These are phyloP conservation scores for Aspergillus diversus DNA, from an alignment of 495 filamentous ascomycete genomes.

Conservation along the genomic window DNA sequence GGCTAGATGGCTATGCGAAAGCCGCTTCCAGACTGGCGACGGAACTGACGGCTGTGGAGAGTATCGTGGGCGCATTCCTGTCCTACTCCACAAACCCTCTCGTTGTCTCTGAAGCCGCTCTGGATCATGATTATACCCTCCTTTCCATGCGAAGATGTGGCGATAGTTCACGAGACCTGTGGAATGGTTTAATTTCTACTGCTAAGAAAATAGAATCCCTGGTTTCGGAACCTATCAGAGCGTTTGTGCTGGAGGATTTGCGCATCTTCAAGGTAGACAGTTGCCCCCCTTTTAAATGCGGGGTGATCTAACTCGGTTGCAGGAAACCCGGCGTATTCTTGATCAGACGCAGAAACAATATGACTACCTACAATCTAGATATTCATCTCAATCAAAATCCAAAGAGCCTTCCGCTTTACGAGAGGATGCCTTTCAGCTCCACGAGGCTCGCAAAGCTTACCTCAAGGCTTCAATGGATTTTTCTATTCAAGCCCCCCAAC, in stretches of 20 bases:
- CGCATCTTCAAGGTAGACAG: slow-evolving; percentile 61
- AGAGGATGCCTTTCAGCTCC: slow-evolving; percentile 95
- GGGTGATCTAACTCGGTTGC: slow-evolving; percentile 42
- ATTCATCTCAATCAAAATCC: slow-evolving; percentile 81
- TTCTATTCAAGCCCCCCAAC: slow-evolving; percentile 80
- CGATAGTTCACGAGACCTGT: slow-evolving; percentile 84
- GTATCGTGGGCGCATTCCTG: slow-evolving; percentile 72
- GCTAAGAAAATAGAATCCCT: slow-evolving; percentile 74
- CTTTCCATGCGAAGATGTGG: slow-evolving; percentile 81
- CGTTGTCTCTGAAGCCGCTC: slow-evolving; percentile 72
- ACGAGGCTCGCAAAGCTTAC: slow-evolving; percentile 90
- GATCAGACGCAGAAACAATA: slow-evolving; percentile 83
- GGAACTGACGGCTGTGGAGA: slow-evolving; percentile 72
- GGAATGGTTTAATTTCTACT: slow-evolving; percentile 70
- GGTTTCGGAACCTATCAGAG: slow-evolving; percentile 78
- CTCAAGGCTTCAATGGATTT: slow-evolving; percentile 93
- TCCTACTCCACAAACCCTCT: slow-evolving; percentile 69
- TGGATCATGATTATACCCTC: slow-evolving; percentile 95
- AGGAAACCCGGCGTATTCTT: slow-evolving; percentile 74
- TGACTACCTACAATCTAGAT: slow-evolving; percentile 77
- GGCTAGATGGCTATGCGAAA: slow-evolving; percentile 86
- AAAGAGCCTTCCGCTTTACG: slow-evolving; percentile 89
- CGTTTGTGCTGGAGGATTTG: slow-evolving; percentile 75
- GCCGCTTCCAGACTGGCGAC: slow-evolving; percentile 75
- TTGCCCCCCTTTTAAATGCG: not conserved